Evolutionary conservation across 768 basidiomycete genomes (phyloP), one percentile per base, ranked within the genome.

Genomic region (Botryobasidium botryosum): DNA sequence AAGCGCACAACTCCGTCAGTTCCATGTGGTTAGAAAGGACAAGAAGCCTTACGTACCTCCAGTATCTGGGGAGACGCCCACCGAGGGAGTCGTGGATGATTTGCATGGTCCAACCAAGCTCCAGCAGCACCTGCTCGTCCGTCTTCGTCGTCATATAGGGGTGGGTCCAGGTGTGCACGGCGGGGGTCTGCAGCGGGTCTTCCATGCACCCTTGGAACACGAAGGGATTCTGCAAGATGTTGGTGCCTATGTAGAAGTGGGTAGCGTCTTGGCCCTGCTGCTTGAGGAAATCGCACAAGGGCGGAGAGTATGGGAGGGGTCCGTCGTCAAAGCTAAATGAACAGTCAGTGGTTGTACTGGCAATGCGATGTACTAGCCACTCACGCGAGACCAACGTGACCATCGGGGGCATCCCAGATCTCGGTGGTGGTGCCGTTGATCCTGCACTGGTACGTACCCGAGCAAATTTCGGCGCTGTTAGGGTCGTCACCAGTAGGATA

Each of bases 51-150:
- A 57, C 12, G 56, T 55, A 1, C 13, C 56, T 24, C 63, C 63
- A 66, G 54, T 46, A 62, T 6, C 51, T 48, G 5, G 63, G 62
- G 15, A 64, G 48, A 21, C 57, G 41, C 5, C 65, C 65, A n/a
- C 56, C 53, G 29, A 53, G 61, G 5, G 56, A 50, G 52, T 65
- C 62, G 37, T 54, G 51, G 47, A 62, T 56, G 50, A 63, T 59
- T 47, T 63, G 59, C 53, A 59, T 55, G 3, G 59, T 60, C 60
- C 61, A 63, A 20, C 62, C 62, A 17, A 67, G 55, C 55, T 67
- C 64, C 38, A 56, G 58, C 26, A 67, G 51, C 26, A 63, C 55
- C 24, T 60, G 52, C 46, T 62, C 62, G 54, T 67, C 64, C n/a
- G 61, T 61, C 7, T 63, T 46, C 33, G 59, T 59, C 39, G 66